phyloP scores from a whole-genome alignment of 2,329 filamentous ascomycete species.

The Ascochyta lentis region DNA sequence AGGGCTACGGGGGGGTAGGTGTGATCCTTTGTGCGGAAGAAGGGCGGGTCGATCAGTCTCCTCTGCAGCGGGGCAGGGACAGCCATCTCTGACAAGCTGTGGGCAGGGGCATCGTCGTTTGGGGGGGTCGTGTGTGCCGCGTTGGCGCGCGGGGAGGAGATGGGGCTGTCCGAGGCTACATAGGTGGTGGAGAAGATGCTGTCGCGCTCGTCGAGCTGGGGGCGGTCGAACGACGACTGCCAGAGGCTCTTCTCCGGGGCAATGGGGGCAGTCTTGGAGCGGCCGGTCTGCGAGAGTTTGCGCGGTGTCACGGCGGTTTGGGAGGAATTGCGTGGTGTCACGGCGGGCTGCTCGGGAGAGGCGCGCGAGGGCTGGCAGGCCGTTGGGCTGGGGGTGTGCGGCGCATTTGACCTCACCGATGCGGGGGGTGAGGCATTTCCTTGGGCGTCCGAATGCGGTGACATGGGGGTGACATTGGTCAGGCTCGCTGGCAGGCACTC shows the following conservation, averaged over 20 bases:
- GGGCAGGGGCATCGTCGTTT: slow-evolving; percentile 38
- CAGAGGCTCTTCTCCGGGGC: slow-evolving; percentile 42
- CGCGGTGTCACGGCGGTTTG: too few relatives aligned
- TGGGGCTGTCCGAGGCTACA: slow-evolving; percentile 58
- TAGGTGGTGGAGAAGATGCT: slow-evolving; percentile 70
- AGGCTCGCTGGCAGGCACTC: slow-evolving; percentile 35
- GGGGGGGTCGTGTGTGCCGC: slow-evolving; percentile 27
- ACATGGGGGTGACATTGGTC: slow-evolving; percentile 55
- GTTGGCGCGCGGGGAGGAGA: slow-evolving; percentile 45
- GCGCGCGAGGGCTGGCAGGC: slow-evolving; percentile 28
- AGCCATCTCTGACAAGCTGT: slow-evolving; percentile 39
- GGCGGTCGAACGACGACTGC: slow-evolving; percentile 49
- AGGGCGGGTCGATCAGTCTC: slow-evolving; percentile 43
- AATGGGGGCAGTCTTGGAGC: slow-evolving; percentile 48
- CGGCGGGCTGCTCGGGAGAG: slow-evolving; percentile 13
- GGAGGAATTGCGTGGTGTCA: slow-evolving; percentile 37
- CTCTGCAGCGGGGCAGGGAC: slow-evolving; percentile 37
- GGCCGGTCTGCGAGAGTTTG: slow-evolving; percentile 44
- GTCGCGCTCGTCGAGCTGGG: slow-evolving; percentile 67
- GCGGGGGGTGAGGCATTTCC: slow-evolving; percentile 50
- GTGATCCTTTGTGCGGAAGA: slow-evolving; percentile 41
- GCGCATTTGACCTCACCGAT: slow-evolving; percentile 49
- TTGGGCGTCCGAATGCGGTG: slow-evolving; percentile 47
- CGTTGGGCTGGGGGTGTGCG: slow-evolving; percentile 18
- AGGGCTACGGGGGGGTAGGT: slow-evolving; percentile 31